Evolutionary conservation across 352 stramenopile species (phyloP), one percentile per base, ranked within the genome.

Genomic region (Globisporangium irregulare): DNA sequence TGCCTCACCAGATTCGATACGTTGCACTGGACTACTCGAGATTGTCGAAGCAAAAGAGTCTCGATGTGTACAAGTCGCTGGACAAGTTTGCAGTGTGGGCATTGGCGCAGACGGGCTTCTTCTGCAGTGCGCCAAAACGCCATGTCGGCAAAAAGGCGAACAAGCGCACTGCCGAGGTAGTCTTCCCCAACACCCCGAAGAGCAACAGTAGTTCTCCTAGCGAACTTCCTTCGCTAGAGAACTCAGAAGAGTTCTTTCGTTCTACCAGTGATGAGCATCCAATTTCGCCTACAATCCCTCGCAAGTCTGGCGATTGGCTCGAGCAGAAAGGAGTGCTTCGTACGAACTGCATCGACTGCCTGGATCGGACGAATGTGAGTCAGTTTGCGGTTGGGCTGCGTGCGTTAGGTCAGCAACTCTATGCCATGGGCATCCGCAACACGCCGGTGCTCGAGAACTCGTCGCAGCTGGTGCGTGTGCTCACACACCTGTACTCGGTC

Each of bases 261-360:
- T 38, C 25, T 32, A 46, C 41, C 25, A 56, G 41, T 24, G 32
- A 57, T 3, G 65, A 78, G 1, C 73, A 75, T 38, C 73, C 74
- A 6, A 57, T 69, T 36, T 91, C 84, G 46, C 84, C 84, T 9
- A 91, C 86, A 4, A 93, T 94, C 65, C 80, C 84, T 15, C 81
- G 76, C 68, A 88, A 94, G 25, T 93, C 86, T 2, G 92, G 91
- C 32, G 85, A 94, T 68, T 89, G 93, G 96, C 71, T 98, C 43
- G 96, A 99, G 70, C 98, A 99, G 74, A 87, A 91, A 56, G 98
- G 98, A 2, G 95, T 99, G 36, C 78, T 99, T 10, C 89, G 98
- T 36, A 99, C 97, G 0, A 99, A 99, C 78, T 99, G 98, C 71
- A 99, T 99, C 62, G 98, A 99, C 78, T 90, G 79, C 64, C 74